Conservation (phyloP, 1,284 basidiomycete species). For the Bjerkandera adusta region DNA sequence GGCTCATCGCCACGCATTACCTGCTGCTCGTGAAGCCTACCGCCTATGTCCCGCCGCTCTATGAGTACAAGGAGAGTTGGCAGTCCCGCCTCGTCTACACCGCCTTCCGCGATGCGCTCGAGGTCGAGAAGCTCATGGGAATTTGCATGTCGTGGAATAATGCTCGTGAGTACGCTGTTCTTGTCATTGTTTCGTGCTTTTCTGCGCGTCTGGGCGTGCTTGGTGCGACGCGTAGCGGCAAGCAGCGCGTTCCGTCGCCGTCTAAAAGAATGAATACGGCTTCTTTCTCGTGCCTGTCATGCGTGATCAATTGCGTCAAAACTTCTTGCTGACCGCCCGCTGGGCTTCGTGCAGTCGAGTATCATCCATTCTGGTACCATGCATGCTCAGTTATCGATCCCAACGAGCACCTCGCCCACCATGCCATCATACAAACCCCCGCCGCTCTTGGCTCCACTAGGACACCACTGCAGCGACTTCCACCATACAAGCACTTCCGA, state of each 20-base stretch:
- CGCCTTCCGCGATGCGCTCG: conserved; percentile 48
- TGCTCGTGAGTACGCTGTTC: conserved; percentile 39
- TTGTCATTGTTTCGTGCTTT: conserved; percentile 6
- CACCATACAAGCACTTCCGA: conserved; percentile 43
- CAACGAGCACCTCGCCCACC: conserved; percentile 36
- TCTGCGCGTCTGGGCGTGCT: not conserved
- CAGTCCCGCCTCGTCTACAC: conserved; percentile 56
- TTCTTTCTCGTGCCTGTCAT: conserved; percentile 17
- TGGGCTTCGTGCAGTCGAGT: conserved; percentile 40
- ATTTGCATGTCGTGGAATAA: conserved; percentile 41
- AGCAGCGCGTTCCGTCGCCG: conserved; percentile 5
- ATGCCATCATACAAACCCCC: conserved; percentile 29
- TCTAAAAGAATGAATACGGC: conserved; percentile 4
- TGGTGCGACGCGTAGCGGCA: conserved; percentile 6
- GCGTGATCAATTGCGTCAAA: conserved; percentile 11
- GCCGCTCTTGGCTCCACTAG: conserved; percentile 28
- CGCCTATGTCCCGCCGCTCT: conserved; percentile 51
- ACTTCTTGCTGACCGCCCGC: conserved; percentile 15
- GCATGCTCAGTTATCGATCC: conserved; percentile 55
- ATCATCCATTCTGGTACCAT: conserved; percentile 59
- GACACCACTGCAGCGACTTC: conserved; percentile 30
- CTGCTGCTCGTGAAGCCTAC: conserved; percentile 46
- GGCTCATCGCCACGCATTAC: conserved; percentile 60
- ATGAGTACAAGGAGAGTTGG: conserved; percentile 58
- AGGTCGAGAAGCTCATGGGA: conserved; percentile 62